Evolutionary conservation across 176 grass and related monocot species (phyloP).

Genomic region (Saccharum officinarum): DNA sequence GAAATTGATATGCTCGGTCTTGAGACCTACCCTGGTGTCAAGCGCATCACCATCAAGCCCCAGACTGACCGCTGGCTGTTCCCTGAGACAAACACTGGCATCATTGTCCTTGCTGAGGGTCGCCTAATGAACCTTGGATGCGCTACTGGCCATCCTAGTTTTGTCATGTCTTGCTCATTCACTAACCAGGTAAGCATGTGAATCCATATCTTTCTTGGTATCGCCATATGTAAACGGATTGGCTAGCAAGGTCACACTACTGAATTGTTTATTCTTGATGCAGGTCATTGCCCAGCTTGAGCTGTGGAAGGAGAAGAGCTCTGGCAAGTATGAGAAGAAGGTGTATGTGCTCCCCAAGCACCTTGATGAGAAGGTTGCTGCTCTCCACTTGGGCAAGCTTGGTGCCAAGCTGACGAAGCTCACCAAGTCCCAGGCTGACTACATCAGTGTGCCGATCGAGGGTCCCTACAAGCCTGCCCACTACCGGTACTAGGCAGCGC

Average conservation of each 20-base stretch:
- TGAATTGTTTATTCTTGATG: slow-evolving; percentile 4
- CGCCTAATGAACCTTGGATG: slow-evolving; percentile 96
- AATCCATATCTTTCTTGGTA: neutral
- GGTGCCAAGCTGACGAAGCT: slow-evolving; percentile 90
- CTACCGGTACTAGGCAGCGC: slow-evolving; percentile 76
- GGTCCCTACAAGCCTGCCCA: slow-evolving; percentile 83
- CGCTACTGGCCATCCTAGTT: slow-evolving; percentile 95
- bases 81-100: slow-evolving; percentile 84
- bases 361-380: slow-evolving; percentile 96
- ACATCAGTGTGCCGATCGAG: slow-evolving; percentile 74
- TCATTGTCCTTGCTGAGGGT: slow-evolving; percentile 96
- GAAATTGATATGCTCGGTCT: slow-evolving; percentile 90
- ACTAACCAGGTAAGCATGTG: slow-evolving; percentile 80
- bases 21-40: slow-evolving; percentile 93
- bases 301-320: slow-evolving; percentile 88
- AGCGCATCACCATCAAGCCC: slow-evolving; percentile 98
- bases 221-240: neutral
- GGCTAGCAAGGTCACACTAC: neutral
- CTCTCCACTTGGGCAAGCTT: slow-evolving; percentile 90
- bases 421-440: slow-evolving; percentile 65
- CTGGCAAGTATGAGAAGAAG: slow-evolving; percentile 96
- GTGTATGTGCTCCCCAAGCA: slow-evolving; percentile 96
- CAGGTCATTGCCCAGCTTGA: slow-evolving; percentile 98
- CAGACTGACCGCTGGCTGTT: slow-evolving; percentile 98
- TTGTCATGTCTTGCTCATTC: slow-evolving; percentile 99